phyloP scores from a whole-genome alignment of 768 basidiomycete genomes.

The Pisolithus albus region DNA sequence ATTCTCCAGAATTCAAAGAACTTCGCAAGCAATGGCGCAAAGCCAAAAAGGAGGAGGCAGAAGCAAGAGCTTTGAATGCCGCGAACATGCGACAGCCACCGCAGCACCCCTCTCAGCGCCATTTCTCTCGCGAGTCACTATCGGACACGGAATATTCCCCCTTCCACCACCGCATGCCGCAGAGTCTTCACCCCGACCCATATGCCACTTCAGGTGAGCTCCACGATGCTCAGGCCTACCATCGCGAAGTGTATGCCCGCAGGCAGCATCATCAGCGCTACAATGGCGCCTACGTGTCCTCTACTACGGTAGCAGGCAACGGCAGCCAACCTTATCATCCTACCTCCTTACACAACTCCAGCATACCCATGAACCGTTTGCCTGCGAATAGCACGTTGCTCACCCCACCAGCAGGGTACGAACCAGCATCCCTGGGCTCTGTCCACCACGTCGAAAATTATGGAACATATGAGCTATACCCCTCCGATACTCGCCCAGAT shows the following conservation, averaged over 20 bases:
- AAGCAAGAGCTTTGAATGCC: conserved; percentile 15
- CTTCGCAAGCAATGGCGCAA: conserved; percentile 95
- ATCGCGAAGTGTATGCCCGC: conserved; percentile 18
- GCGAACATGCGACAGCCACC: conserved; percentile 11
- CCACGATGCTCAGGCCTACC: conserved; percentile 13
- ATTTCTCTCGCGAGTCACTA: conserved; percentile 21
- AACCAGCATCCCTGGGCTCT: conserved; percentile 31
- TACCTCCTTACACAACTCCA: conserved; percentile 15
- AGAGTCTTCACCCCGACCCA: conserved; percentile 20
- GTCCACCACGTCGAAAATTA: conserved; percentile 12
- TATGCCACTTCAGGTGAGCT: conserved; percentile 14
- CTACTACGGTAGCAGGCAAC: conserved; percentile 9
- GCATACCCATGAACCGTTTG: conserved; percentile 34
- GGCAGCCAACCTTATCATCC: conserved; percentile 9
- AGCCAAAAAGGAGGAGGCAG: conserved; percentile 73
- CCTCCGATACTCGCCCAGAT: conserved; percentile 33
- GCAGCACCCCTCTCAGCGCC: conserved; percentile 13
- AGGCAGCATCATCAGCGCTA: not conserved
- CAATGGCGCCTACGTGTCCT: not conserved
- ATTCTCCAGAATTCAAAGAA: conserved; percentile 86
- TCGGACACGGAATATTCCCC: conserved; percentile 18
- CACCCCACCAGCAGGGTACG: conserved; percentile 62
- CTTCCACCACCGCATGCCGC: conserved; percentile 16
- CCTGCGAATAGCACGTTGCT: conserved; percentile 62
- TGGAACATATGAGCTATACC: conserved; percentile 33